Percentiles rank a stretch among this genome's conserved stretches.
Conservation (phyloP, 2,329 filamentous ascomycete genomes). For the Chrysosporium keratinophilum region DNA sequence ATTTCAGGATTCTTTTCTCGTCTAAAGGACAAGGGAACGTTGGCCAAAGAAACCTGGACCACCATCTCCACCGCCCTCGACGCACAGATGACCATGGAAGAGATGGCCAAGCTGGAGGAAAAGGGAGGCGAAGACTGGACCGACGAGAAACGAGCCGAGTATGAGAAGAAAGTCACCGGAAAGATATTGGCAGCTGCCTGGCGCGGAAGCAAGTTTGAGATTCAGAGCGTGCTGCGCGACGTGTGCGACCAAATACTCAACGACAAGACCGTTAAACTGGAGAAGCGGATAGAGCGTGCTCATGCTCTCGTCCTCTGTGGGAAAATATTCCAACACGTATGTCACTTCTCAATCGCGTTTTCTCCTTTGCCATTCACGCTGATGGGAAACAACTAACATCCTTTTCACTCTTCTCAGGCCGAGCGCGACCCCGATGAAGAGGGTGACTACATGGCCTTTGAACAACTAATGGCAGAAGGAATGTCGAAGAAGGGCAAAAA, state of each 20-base stretch:
- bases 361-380: neutral
- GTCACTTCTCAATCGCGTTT: conserved; percentile 19
- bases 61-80: conserved; percentile 94
- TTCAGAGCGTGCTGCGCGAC: conserved; percentile 87
- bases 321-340: conserved; percentile 78
- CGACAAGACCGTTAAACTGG: conserved; percentile 63
- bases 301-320: conserved; percentile 81
- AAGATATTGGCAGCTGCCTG: conserved; percentile 97
- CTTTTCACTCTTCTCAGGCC: conserved; percentile 47
- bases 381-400: conserved; percentile 12
- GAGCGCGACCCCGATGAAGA: conserved; percentile 88
- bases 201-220: conserved; percentile 95
- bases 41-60: conserved; percentile 97
- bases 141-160: conserved; percentile 91
- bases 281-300: conserved; percentile 82
- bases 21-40: conserved; percentile 89
- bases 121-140: conserved; percentile 95
- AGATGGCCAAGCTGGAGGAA: conserved; percentile 95
- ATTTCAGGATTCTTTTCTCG: conserved; percentile 90
- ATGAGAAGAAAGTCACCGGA: conserved; percentile 88
- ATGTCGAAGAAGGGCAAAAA: conserved; percentile 87
- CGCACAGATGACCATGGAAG: conserved; percentile 96
- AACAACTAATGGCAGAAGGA: conserved; percentile 93
- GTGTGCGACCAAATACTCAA: conserved; percentile 84
- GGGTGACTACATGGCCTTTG: conserved; percentile 96